Conservation (phyloP, 1,284 basidiomycete species). For the Austroboletus novae-zelandiae region DNA sequence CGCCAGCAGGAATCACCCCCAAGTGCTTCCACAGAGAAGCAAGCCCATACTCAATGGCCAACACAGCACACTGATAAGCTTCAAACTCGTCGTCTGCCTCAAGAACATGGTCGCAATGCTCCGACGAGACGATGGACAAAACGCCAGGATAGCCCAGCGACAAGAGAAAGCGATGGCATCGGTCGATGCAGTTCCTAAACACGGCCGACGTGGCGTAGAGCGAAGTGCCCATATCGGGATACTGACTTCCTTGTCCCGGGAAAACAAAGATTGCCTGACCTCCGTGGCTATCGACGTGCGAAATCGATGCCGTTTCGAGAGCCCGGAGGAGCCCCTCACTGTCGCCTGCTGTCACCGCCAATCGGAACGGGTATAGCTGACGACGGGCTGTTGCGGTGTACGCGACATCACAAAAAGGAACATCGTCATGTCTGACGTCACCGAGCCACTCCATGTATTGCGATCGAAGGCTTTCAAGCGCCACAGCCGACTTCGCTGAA, state of each 20-base stretch:
- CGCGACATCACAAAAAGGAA: conserved; percentile 47
- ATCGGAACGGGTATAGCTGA: conserved; percentile 51
- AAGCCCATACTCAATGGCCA: conserved; percentile 61
- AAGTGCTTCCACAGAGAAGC: conserved; percentile 61
- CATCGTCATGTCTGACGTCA: conserved; percentile 22
- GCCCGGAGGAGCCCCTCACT: conserved; percentile 45
- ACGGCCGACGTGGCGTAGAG: conserved; percentile 48
- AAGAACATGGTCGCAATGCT: conserved; percentile 9
- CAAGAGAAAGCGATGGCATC: conserved; percentile 52
- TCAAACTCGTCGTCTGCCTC: conserved; percentile 36
- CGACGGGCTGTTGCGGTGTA: conserved; percentile 67
- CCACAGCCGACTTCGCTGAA: conserved; percentile 52
- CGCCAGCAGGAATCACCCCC: conserved; percentile 55
- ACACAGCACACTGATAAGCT: conserved; percentile 52
- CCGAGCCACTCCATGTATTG: conserved; percentile 48
- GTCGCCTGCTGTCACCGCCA: conserved; percentile 45
- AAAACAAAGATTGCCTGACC: conserved; percentile 58
- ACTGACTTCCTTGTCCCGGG: conserved; percentile 69
- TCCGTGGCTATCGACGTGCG: conserved; percentile 26
- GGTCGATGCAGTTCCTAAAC: conserved; percentile 52
- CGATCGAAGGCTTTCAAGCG: conserved; percentile 46
- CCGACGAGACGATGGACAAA: conserved; percentile 41
- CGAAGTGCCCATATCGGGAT: conserved; percentile 57
- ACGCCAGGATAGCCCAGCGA: conserved; percentile 51
- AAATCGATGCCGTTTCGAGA: conserved; percentile 37